phyloP scores from a whole-genome alignment of 495 filamentous ascomycete species.

The Lasiosphaeria ovina region DNA sequence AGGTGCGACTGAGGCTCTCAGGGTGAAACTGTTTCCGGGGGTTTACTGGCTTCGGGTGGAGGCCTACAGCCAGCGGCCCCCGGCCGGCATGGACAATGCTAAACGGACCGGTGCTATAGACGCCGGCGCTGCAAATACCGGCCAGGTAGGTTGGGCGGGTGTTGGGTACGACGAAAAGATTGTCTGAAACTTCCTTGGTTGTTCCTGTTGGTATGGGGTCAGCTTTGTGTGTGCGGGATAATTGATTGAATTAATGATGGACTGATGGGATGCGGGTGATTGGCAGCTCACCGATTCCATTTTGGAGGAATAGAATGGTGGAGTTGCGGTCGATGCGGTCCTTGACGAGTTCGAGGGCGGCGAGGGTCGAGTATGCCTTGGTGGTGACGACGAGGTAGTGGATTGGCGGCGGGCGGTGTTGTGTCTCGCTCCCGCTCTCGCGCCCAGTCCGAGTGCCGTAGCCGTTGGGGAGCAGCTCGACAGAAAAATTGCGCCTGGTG shows the following conservation, averaged over 20 bases:
- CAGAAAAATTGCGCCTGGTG: constrained; percentile 10
- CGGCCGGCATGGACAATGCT: constrained; percentile 57
- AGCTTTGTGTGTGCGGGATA: background rate
- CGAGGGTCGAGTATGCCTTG: constrained; percentile 57
- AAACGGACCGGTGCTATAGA: constrained; percentile 51
- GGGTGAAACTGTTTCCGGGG: background rate
- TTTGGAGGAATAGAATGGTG: constrained; percentile 71
- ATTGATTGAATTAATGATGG: background rate
- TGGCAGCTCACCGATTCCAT: constrained; percentile 63
- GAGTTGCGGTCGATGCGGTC: constrained; percentile 58
- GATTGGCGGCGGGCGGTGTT: constrained; percentile 44
- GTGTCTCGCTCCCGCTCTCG: background rate
- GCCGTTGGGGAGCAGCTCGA: too few relatives aligned
- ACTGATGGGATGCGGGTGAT: background rate
- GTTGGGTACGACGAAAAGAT: constrained; percentile 58
- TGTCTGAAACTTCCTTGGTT: constrained; percentile 58
- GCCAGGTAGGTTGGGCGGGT: constrained; percentile 64
- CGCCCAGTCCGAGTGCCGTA: too few relatives aligned
- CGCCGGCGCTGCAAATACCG: constrained; percentile 66
- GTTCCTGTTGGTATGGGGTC: constrained; percentile 9
- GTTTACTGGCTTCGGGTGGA: constrained; percentile 17
- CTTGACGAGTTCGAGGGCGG: constrained; percentile 54
- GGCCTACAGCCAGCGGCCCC: constrained; percentile 60
- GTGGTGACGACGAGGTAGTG: constrained; percentile 69
- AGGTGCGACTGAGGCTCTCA: background rate